These are phyloP conservation scores for Phytophthora pluvialis DNA, from an alignment of 352 stramenopile genomes.

Conservation along the genomic window DNA sequence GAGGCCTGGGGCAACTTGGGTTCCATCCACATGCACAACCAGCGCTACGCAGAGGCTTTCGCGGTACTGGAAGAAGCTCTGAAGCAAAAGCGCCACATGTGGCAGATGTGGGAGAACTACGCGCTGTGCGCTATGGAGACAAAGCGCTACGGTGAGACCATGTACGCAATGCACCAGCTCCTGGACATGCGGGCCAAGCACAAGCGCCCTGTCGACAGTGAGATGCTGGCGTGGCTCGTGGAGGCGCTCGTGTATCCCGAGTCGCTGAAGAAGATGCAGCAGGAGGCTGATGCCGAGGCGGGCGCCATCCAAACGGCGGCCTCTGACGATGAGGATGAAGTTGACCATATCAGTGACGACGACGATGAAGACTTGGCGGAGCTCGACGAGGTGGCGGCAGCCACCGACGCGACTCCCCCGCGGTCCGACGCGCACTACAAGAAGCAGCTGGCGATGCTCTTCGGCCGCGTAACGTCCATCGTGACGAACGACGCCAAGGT, in stretches of 20 bases:
- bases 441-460: slow-evolving; percentile 78
- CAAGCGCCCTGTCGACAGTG: slow-evolving; percentile 74
- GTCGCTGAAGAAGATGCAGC: slow-evolving; percentile 48
- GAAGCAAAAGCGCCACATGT: slow-evolving; percentile 92
- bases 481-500: slow-evolving; percentile 81
- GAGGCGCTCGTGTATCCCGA: slow-evolving; percentile 78
- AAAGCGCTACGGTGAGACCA: slow-evolving; percentile 74
- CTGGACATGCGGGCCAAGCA: slow-evolving; percentile 84
- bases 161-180: slow-evolving; percentile 86
- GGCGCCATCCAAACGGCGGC: slow-evolving; percentile 25
- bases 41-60: slow-evolving; percentile 80
- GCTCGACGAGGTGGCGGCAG: slow-evolving; percentile 52
- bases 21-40: slow-evolving; percentile 91
- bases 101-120: slow-evolving; percentile 95
- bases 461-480: slow-evolving; percentile 79
- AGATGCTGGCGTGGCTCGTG: slow-evolving; percentile 85
- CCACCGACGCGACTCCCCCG: slow-evolving; percentile 56
- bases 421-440: slow-evolving; percentile 70
- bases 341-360: slow-evolving; percentile 33
- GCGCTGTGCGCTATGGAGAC: slow-evolving; percentile 81
- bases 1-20: slow-evolving; percentile 97
- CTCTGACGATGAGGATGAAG: slow-evolving; percentile 31
- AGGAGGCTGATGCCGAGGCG: slow-evolving; percentile 40
- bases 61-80: slow-evolving; percentile 85
- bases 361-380: slow-evolving; percentile 58